Evolutionary conservation across 306 rosid genomes (phyloP), one percentile per base, ranked within the genome.

Genomic region (Canavalia gladiata): DNA sequence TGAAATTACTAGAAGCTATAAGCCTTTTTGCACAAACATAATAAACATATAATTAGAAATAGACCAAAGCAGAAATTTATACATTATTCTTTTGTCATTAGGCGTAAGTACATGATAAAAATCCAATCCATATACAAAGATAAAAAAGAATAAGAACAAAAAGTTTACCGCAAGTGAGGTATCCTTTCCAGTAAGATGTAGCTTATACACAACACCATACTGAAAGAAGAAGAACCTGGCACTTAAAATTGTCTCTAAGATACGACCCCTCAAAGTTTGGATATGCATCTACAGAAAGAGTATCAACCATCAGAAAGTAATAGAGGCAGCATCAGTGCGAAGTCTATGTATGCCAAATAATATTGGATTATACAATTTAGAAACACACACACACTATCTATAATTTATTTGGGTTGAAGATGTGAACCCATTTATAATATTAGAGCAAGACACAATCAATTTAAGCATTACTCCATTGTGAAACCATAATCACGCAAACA

Each of bases 201-300:
- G 91, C 87, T 95, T 95, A 86, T 95, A 95, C 45, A 95, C 99
- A 74, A 93, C 55, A 62, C 99, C 99, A 67, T 89, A 95, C 77
- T 95, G 98, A 87, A 95, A 95, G 30, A 90, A 0, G 25, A 93
- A 73, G 89, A 95, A 95, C 85, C 99, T 93, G 75, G 82, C 41
- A 77, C 97, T 95, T 88, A 95, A 88, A 85, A 93, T 85, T 47
- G 99, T 91, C 87, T 95, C 99, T 87, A 95, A 83, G 74, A 95
- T 88, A 77, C 97, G 96, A 68, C 99, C 98, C 83, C 99, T 88
- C 73, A 84, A 50, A 51, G 96, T 95, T 84, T 93, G 97, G 79
- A 95, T 91, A 68, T 93, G 99, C 82, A 85, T 74, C 99, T 93
- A 81, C 80, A 83, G 34, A 74, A 84, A 81, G 77, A 60, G 60